Evolutionary conservation across 1,284 basidiomycete species (phyloP), one percentile per base, ranked within the genome.

Genomic region (Leccinum insolens): DNA sequence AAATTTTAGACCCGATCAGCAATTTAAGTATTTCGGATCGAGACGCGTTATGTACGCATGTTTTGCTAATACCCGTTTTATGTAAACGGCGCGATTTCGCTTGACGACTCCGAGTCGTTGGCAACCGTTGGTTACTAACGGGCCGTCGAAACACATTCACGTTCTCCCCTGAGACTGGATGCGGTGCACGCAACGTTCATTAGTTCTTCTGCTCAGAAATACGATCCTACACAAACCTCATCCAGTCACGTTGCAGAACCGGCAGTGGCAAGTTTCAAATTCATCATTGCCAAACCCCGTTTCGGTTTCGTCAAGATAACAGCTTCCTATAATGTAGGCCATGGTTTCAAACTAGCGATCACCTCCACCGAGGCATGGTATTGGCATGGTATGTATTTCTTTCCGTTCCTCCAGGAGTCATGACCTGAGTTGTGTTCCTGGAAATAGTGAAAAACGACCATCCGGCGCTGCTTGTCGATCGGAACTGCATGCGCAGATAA

Each of bases 11-110:
- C 2, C 63, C 39, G 70, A 65, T 46, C 39, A 39, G 63, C 62
- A 20, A 71, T 75, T 74, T 73, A 67, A 76, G 55, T 52, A 22
- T 12, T 52, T 64, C 71, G 67, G 39, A 67, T 67, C 14, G 31
- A 39, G 70, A 64, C 73, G 73, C 65, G 73, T 77, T 76, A 71
- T 74, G 46, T 74, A 61, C 65, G 17, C 61, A 55, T 77, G 58
- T 77, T 74, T 76, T n/a, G 22, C 22, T 5, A 34, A 46, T 5
- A 15, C 12, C 2, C 28, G 5, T 5, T 59, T 63, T 22, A 62
- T 20, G 41, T 62, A 62, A 62, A n/a, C 58, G 58, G 49, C 20
- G 44, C 8, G 44, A n/a, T 17, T n/a, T 44, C 41, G 41, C 41
- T 17, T 8, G 46, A 12, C 39, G 39, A 39, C 34, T 34, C 34